A percentile compares a stretch with the other conserved stretches of the same genome.
These are phyloP conservation scores for Drechslera avenae DNA, from an alignment of 2,329 filamentous ascomycete species.

Conservation along the genomic window DNA sequence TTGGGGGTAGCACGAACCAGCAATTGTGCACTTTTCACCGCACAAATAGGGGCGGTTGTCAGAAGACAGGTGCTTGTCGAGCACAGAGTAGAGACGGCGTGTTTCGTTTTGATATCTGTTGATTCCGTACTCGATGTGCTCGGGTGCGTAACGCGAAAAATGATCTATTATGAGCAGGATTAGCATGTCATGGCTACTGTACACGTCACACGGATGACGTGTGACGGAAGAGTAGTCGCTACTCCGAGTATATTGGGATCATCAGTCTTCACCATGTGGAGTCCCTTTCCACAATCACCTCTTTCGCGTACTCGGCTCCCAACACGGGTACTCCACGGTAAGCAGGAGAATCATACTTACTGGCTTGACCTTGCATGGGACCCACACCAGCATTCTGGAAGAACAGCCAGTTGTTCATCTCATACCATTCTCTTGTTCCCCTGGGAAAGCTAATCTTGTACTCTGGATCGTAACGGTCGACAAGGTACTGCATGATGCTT, in stretches of 20 bases:
- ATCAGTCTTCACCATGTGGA: background rate
- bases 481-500: conserved; percentile 82
- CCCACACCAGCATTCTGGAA: conserved; percentile 79
- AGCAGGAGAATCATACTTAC: conserved; percentile 28
- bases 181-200: background rate
- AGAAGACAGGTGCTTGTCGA: conserved; percentile 70
- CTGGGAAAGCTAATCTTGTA: conserved; percentile 81
- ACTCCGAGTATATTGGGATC: too few relatives aligned
- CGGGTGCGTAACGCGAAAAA: conserved; percentile 80
- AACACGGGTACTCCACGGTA: too few relatives aligned
- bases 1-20: conserved; percentile 27
- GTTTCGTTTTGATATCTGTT: conserved; percentile 84
- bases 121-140: conserved; percentile 81
- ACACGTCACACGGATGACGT: background rate
- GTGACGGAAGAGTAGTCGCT: too few relatives aligned
- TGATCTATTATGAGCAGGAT: conserved; percentile 61
- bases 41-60: conserved; percentile 59
- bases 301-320: too few relatives aligned
- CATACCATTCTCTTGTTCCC: conserved; percentile 75
- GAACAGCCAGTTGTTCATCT: conserved; percentile 74
- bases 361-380: conserved; percentile 79
- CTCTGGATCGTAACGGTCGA: conserved; percentile 79
- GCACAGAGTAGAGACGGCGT: conserved; percentile 76
- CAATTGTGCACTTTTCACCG: conserved; percentile 68
- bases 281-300: background rate